A percentile compares a stretch with the other conserved stretches of the same genome.
These are phyloP conservation scores for Trichophyton rubrum DNA, from an alignment of 2,329 filamentous ascomycete genomes.

Conservation along the genomic window DNA sequence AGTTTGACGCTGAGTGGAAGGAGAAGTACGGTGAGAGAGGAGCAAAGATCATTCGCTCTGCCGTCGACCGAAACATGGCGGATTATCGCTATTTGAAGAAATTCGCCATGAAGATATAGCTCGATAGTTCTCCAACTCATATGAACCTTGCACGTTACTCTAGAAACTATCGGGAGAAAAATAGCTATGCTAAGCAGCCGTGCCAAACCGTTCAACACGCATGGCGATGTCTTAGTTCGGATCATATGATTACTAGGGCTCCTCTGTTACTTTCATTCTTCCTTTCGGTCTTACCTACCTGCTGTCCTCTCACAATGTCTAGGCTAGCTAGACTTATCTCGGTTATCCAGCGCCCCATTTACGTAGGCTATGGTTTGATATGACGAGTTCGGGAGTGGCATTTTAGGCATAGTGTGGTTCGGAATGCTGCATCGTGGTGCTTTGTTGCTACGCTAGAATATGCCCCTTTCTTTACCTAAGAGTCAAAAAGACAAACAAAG, in stretches of 20 bases:
- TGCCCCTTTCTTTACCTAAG: not conserved
- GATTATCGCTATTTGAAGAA: slow-evolving; percentile 55
- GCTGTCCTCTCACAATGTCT: not conserved
- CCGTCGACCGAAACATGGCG: slow-evolving; percentile 46
- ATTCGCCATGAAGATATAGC: slow-evolving; percentile 45
- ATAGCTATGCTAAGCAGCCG: not conserved
- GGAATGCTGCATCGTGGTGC: not conserved
- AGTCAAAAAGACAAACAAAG: not conserved
- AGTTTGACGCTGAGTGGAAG: slow-evolving; percentile 48
- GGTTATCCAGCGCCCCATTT: not conserved
- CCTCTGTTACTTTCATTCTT: too few relatives aligned
- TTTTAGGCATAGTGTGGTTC: not conserved
- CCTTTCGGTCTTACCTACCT: not conserved
- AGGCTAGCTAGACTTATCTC: not conserved
- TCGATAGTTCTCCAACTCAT: not conserved
- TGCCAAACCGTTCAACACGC: not conserved
- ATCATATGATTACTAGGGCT: not conserved
- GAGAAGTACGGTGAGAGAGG: slow-evolving; percentile 49
- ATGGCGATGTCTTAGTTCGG: not conserved
- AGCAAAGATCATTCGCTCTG: slow-evolving; percentile 46
- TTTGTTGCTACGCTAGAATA: not conserved
- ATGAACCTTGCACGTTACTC: not conserved
- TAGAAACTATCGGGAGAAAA: not conserved
- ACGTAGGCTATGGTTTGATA: not conserved
- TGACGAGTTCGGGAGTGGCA: not conserved